phyloP scores from a whole-genome alignment of 805 yeast genomes.

The Torulaspora gathmanii region DNA sequence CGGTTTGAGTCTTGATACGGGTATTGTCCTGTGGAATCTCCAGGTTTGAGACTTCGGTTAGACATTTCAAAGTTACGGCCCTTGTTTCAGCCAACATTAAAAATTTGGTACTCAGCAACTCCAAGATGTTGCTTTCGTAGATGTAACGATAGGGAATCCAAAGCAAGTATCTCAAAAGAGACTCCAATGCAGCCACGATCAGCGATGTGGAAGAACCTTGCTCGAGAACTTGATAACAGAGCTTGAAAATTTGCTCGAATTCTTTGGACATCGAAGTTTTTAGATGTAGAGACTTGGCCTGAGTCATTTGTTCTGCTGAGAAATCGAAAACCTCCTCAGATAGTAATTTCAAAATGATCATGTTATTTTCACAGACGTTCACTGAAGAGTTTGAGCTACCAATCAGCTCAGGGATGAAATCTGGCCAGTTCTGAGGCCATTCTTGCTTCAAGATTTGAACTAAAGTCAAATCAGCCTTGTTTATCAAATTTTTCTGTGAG shows the following conservation, averaged over 20 bases:
- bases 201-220: conserved; percentile 81
- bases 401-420: conserved; percentile 89
- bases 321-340: conserved; percentile 96
- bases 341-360: conserved; percentile 82
- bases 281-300: conserved; percentile 81
- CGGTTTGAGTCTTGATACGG: conserved; percentile 44
- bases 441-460: conserved; percentile 95
- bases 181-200: conserved; percentile 75
- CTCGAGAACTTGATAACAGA: conserved; percentile 90
- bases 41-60: conserved; percentile 83
- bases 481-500: conserved; percentile 74
- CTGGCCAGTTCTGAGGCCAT: conserved; percentile 99
- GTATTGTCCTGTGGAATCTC: conserved; percentile 50
- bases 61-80: conserved; percentile 80
- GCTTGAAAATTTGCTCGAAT: conserved; percentile 85
- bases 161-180: conserved; percentile 77
- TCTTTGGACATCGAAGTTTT: conserved; percentile 83
- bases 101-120: conserved; percentile 68
- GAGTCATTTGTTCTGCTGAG: conserved; percentile 95
- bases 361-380: conserved; percentile 96
- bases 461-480: conserved; percentile 87
- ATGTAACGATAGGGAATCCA: conserved; percentile 93
- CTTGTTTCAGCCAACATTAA: conserved; percentile 74
- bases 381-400: conserved; percentile 75
- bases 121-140: conserved; percentile 79